Conservation (phyloP, 805 yeast genomes). For the Wickerhamiella musiphila region DNA sequence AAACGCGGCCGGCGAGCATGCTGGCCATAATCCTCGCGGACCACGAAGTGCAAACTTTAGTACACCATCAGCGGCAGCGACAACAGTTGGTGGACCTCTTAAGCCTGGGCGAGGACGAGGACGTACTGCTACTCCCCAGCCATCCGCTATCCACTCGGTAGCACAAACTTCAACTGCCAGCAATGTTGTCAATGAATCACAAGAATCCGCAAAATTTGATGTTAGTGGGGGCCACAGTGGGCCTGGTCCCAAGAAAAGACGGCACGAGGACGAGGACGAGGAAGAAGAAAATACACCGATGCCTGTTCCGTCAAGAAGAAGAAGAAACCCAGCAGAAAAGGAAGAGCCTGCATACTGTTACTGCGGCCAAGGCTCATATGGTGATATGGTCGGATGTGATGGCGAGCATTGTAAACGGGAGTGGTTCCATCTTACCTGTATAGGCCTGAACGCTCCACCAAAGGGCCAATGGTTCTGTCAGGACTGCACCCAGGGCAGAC, state of each 20-base stretch:
- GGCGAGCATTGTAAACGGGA: constrained; percentile 82
- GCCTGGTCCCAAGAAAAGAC: background rate
- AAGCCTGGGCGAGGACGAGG: constrained; percentile 8
- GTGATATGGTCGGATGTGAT: constrained; percentile 98
- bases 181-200: no score
- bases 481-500: no score
- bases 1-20: no score
- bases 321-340: constrained; percentile 11
- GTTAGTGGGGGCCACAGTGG: background rate
- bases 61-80: constrained; percentile 4
- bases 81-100: constrained; percentile 8
- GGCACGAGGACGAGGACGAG: constrained; percentile 5
- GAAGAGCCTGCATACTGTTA: constrained; percentile 84
- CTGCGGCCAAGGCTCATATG: constrained; percentile 92
- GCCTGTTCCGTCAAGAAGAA: constrained; percentile 3
- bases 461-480: constrained; percentile 74
- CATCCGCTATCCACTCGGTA: no score
- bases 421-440: constrained; percentile 93
- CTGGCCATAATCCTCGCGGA: no score
- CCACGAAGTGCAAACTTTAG: background rate
- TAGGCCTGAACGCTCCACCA: constrained; percentile 72
- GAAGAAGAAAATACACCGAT: constrained; percentile 14
- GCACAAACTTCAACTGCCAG: no score
- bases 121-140: constrained; percentile 3
- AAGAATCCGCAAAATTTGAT: no score